Conservation (phyloP, 2,329 filamentous ascomycete genomes). For the Dothistroma septosporum region DNA sequence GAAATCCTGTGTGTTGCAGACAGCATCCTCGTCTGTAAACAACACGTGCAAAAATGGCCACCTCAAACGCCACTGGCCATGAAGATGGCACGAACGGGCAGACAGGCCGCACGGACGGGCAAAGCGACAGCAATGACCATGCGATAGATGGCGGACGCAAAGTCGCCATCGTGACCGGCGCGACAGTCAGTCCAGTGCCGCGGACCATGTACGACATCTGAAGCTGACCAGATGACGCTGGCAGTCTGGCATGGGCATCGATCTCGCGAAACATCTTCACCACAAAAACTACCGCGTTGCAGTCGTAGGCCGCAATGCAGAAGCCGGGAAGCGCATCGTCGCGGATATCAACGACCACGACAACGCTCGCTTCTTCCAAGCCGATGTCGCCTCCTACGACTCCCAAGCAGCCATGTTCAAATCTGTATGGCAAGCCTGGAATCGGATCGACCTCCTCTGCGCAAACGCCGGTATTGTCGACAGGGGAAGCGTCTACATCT, state of each 20-base stretch:
- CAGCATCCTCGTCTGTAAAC: background rate
- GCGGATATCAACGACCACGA: conserved; percentile 12
- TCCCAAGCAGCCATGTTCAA: conserved; percentile 44
- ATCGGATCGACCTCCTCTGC: conserved; percentile 47
- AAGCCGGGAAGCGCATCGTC: conserved; percentile 34
- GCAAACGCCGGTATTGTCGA: conserved; percentile 52
- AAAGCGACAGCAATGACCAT: background rate
- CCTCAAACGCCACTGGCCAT: background rate
- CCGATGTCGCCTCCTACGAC: conserved; percentile 47
- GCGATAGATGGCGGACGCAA: conserved; percentile 3
- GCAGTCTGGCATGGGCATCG: conserved; percentile 48
- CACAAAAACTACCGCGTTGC: conserved; percentile 37
- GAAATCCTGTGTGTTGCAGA: background rate
- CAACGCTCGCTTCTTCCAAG: conserved; percentile 42
- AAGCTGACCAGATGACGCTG: background rate
- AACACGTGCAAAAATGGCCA: background rate
- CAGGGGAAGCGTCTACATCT: conserved; percentile 44
- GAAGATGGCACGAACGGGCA: background rate
- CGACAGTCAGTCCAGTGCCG: conserved; percentile 35
- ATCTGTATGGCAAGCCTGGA: conserved; percentile 42
- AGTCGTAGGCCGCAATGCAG: conserved; percentile 39
- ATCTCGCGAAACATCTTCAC: conserved; percentile 39
- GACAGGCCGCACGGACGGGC: background rate
- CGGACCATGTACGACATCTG: background rate
- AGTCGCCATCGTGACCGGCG: conserved; percentile 43